Conservation (phyloP, 345 rosid genomes). For the Diplotaxis tenuifolia region DNA sequence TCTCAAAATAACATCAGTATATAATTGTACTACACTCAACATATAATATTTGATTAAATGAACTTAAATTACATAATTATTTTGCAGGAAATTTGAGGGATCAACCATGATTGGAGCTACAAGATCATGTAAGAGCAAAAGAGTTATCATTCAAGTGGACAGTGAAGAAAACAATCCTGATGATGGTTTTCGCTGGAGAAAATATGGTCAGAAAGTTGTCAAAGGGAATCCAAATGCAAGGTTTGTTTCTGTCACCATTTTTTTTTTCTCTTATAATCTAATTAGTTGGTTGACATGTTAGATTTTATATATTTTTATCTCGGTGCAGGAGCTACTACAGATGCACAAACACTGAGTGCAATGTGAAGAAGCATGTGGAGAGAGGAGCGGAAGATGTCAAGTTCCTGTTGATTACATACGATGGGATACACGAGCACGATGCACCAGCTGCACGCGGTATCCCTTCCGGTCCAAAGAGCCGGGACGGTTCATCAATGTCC, state of each 20-base stretch:
- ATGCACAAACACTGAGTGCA: constrained; percentile 16
- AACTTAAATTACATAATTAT: background rate
- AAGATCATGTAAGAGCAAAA: constrained; percentile 7
- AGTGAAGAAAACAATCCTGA: constrained; percentile 21
- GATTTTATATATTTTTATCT: background rate
- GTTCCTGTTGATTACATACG: constrained; percentile 24
- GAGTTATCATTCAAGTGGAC: constrained; percentile 29
- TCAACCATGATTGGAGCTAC: constrained; percentile 31
- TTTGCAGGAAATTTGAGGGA: constrained; percentile 1
- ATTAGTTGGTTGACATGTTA: background rate
- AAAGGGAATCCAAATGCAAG: constrained; percentile 36
- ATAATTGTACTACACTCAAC: background rate
- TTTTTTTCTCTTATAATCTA: background rate
- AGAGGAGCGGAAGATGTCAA: constrained; percentile 30
- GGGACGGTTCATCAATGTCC: background rate
- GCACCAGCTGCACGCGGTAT: constrained; percentile 3
- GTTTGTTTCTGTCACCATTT: constrained; percentile 6
- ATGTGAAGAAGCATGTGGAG: constrained; percentile 35
- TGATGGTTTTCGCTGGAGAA: constrained; percentile 39
- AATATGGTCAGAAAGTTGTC: constrained; percentile 35
- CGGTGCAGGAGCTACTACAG: constrained; percentile 32
- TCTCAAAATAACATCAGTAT: background rate
- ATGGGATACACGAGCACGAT: constrained; percentile 29
- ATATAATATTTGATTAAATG: background rate
- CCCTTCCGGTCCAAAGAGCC: background rate